Evolutionary conservation across 2,329 filamentous ascomycete species (phyloP).

Genomic region (Elsinoe ampelina): DNA sequence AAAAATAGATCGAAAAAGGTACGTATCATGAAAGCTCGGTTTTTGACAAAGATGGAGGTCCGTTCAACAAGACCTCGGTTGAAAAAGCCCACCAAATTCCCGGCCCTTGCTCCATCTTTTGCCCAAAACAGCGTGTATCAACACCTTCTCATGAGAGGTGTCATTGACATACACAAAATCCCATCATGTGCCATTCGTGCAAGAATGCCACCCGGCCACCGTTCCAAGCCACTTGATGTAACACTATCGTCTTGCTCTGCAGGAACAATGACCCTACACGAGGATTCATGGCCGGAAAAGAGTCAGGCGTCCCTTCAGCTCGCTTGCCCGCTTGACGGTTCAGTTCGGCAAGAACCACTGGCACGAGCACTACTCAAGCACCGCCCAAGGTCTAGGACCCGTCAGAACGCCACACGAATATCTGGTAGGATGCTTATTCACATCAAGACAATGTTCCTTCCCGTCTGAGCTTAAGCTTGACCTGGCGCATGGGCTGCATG

Average conservation of each 20-base stretch:
- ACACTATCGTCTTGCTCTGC: background rate
- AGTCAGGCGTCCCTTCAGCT: background rate
- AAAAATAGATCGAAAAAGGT: background rate
- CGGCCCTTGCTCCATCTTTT: background rate
- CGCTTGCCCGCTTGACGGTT: background rate
- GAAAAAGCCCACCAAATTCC: background rate
- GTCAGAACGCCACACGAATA: too few relatives aligned
- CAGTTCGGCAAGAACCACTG: too few relatives aligned
- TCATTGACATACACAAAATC: too few relatives aligned
- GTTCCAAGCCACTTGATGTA: background rate
- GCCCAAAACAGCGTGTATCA: background rate
- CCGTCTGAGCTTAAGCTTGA: too few relatives aligned
- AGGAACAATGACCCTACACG: background rate
- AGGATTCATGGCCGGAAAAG: background rate
- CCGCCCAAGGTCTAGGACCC: too few relatives aligned
- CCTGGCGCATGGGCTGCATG: too few relatives aligned
- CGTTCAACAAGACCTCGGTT: conserved; percentile 1
- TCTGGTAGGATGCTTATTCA: too few relatives aligned
- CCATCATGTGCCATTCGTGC: too few relatives aligned
- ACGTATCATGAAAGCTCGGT: background rate
- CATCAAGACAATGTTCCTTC: too few relatives aligned
- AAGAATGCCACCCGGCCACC: too few relatives aligned
- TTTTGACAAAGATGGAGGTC: background rate
- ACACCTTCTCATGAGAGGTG: background rate
- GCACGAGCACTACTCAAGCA: too few relatives aligned